phyloP scores from a whole-genome alignment of 179 eudicot genomes.

The Sideroxylon spinosum region DNA sequence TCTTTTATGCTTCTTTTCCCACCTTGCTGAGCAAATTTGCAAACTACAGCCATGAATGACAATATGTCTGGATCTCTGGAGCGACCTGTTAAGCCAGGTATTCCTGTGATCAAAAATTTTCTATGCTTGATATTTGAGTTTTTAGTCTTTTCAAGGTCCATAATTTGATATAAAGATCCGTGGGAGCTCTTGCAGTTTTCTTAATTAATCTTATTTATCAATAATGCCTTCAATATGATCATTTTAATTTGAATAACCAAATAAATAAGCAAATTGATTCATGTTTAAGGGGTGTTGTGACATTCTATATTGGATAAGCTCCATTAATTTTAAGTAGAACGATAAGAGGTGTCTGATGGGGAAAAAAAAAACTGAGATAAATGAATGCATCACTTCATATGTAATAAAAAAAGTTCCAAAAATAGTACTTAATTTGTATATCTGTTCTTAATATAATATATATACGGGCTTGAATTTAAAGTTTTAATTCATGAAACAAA shows the following conservation, averaged over 20 bases:
- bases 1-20: slow-evolving; percentile 18
- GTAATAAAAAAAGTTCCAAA: too few relatives aligned
- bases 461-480: too few relatives aligned
- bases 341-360: background rate
- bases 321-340: background rate
- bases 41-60: slow-evolving; percentile 39
- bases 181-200: background rate
- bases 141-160: background rate
- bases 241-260: background rate
- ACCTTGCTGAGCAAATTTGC: slow-evolving; percentile 21
- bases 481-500: too few relatives aligned
- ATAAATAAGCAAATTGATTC: background rate
- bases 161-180: background rate
- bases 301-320: background rate
- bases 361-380: background rate
- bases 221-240: background rate
- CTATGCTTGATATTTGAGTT: background rate
- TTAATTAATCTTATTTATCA: background rate
- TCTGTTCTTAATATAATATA: too few relatives aligned
- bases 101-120: background rate
- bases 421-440: too few relatives aligned
- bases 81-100: slow-evolving; percentile 49
- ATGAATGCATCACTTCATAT: background rate
- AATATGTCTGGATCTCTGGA: slow-evolving; percentile 58
- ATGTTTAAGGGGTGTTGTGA: background rate